Evolutionary conservation across 2,329 filamentous ascomycete species (phyloP), one percentile per base, ranked within the genome.

Genomic region (Colletotrichum agaves): DNA sequence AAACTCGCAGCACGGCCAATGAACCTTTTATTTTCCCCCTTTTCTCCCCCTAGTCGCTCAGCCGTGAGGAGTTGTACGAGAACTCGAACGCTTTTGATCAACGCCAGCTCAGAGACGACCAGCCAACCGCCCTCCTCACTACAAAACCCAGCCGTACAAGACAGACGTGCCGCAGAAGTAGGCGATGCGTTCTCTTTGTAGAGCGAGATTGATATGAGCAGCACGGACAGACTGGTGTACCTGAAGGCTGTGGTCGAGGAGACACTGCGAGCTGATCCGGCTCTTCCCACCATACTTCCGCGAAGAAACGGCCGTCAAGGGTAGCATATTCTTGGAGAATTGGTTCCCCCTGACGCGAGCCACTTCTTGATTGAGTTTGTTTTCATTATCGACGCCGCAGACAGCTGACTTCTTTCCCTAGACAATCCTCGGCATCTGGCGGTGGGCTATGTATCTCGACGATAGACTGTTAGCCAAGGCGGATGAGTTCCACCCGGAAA

Each of bases 391-490:
- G 11, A 3, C 19, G 23, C 17, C 0, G 12, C 1, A 5, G 1
- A 2, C 12, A 13, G 17, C 41, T 12, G 19, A 11, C 2, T 6
- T 13, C 3, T 1, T 2, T 27, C 7, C 2, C 1, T 6, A 84
- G 81, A 84, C 79, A 1, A 69, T 73, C 6, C 77, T 86, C 0
- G 77, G 78, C 0, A 75, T 85, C 0, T 78, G 80, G 50, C 82
- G 85, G 46, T 83, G 76, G 71, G 76, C 82, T 3, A 75, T 81
- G 12, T 81, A 81, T 67, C 80, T 80, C 65, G 79, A 79, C 44
- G 74, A 78, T 2, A 71, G 75, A 5, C 77, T 84, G 69, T 87
- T 85, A 71, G 75, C 74, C 4, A 76, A 83, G 0, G 79, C 85
- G 0, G 74, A 80, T 11, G 71, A 71, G 0, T 88, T 81, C 5